Percentiles rank a stretch among this genome's conserved stretches.
Conservation (phyloP, 768 basidiomycete genomes). For the Pholiota microspora region DNA sequence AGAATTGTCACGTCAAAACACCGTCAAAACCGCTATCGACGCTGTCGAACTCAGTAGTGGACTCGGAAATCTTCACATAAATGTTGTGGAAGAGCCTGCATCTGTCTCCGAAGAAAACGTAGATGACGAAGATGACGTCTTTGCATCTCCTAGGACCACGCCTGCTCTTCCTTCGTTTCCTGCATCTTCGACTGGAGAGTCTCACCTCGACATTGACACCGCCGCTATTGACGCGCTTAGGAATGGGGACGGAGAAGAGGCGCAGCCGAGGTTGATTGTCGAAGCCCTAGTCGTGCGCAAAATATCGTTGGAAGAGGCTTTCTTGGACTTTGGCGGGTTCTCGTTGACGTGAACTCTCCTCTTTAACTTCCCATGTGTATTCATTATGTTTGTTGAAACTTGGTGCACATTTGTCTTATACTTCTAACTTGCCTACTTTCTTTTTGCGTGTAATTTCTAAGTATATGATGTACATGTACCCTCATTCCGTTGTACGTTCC, state of each 20-base stretch:
- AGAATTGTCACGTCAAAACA: background rate
- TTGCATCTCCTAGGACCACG: constrained; percentile 29
- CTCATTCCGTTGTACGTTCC: too few species aligned
- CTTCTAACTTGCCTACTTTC: too few species aligned
- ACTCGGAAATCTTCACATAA: constrained; percentile 33
- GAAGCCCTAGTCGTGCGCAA: constrained; percentile 81
- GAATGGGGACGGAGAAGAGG: constrained; percentile 8
- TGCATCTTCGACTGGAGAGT: constrained; percentile 23
- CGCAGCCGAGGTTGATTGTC: constrained; percentile 64
- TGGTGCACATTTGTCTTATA: too few species aligned
- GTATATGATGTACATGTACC: too few species aligned
- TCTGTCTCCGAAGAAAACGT: constrained; percentile 2
- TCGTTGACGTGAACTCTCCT: constrained; percentile 28
- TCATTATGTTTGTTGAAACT: too few species aligned
- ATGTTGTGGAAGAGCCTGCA: constrained; percentile 16
- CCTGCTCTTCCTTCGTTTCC: constrained; percentile 25
- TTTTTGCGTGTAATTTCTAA: too few species aligned
- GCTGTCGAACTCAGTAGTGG: constrained; percentile 25
- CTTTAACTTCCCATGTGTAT: background rate
- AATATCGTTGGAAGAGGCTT: constrained; percentile 72
- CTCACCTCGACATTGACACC: constrained; percentile 26
- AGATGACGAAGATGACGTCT: constrained; percentile 36
- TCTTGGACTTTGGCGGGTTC: constrained; percentile 73
- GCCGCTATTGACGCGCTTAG: constrained; percentile 16
- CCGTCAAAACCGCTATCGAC: background rate